Conservation (phyloP, 371 early-diverging fungal species). For the Dinochytrium kinnereticum region DNA sequence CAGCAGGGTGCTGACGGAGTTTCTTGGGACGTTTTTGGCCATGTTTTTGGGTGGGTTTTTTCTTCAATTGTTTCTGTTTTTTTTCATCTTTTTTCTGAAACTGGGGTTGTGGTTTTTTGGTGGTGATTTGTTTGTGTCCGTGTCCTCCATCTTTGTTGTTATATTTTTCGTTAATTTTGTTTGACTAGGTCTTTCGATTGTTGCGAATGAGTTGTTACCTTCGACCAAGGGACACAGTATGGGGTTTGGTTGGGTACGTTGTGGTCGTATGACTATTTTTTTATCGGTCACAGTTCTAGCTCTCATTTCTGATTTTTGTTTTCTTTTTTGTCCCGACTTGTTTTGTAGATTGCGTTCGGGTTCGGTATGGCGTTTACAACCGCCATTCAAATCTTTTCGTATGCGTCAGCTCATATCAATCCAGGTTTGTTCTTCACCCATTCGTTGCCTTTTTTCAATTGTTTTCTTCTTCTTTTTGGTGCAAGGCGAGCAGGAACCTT, state of each 20-base stretch:
- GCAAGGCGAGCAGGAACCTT: background rate
- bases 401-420: constrained; percentile 36
- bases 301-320: background rate
- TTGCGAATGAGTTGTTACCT: constrained; percentile 38
- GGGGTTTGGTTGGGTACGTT: constrained; percentile 28
- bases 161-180: background rate
- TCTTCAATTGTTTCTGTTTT: background rate
- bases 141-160: background rate
- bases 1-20: constrained; percentile 34
- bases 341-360: constrained; percentile 18
- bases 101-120: too few relatives aligned
- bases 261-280: too few relatives aligned
- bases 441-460: background rate
- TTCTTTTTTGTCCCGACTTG: background rate
- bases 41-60: constrained; percentile 25
- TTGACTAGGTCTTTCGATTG: constrained; percentile 14
- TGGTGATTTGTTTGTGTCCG: too few relatives aligned
- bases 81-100: background rate
- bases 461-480: background rate
- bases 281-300: background rate
- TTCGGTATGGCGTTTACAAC: constrained; percentile 34
- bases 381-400: constrained; percentile 33
- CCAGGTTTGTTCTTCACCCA: constrained; percentile 17
- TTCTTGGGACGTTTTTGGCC: constrained; percentile 33
- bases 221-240: constrained; percentile 36